phyloP scores from a whole-genome alignment of 345 rosid genomes.

The Excoecaria cochinchinensis region DNA sequence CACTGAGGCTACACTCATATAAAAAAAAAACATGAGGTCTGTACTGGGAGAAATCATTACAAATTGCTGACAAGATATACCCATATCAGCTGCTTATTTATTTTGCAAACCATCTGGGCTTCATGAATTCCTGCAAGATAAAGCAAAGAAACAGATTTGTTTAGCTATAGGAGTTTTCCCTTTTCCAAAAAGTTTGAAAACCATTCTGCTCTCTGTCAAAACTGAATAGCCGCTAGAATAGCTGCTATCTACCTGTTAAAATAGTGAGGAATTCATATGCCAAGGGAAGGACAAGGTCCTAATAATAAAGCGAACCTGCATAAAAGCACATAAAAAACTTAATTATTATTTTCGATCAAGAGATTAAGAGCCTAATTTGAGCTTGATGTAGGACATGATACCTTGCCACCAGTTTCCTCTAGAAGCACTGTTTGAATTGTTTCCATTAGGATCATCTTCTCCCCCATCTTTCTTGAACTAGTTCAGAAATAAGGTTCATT shows the following conservation, averaged over 20 bases:
- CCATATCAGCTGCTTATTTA: conserved; percentile 27
- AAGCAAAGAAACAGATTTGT: background rate
- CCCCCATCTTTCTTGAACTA: conserved; percentile 59
- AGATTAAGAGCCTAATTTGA: conserved; percentile 1
- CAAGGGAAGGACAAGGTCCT: conserved; percentile 34
- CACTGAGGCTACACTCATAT: conserved; percentile 1
- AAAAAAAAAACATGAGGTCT: conserved; percentile 8
- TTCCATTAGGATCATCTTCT: conserved; percentile 56
- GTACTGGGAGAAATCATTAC: conserved; percentile 5
- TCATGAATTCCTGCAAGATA: conserved; percentile 33
- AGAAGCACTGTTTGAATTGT: conserved; percentile 56
- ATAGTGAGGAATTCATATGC: conserved; percentile 28
- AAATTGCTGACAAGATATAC: conserved; percentile 13
- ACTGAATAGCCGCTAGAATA: background rate
- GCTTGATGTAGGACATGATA: conserved; percentile 15
- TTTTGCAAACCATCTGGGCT: conserved; percentile 13
- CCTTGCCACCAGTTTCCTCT: conserved; percentile 99
- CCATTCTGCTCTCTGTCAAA: too few relatives aligned
- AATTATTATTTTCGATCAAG: conserved; percentile 12
- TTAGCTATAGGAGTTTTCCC: too few relatives aligned
- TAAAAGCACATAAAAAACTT: conserved; percentile 8
- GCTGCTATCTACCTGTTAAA: conserved; percentile 23
- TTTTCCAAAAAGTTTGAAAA: too few relatives aligned
- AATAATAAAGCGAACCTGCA: conserved; percentile 87
- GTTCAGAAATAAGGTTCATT: conserved; percentile 12